Evolutionary conservation across 345 rosid species (phyloP).

Genomic region (Hibiscus mutabilis): DNA sequence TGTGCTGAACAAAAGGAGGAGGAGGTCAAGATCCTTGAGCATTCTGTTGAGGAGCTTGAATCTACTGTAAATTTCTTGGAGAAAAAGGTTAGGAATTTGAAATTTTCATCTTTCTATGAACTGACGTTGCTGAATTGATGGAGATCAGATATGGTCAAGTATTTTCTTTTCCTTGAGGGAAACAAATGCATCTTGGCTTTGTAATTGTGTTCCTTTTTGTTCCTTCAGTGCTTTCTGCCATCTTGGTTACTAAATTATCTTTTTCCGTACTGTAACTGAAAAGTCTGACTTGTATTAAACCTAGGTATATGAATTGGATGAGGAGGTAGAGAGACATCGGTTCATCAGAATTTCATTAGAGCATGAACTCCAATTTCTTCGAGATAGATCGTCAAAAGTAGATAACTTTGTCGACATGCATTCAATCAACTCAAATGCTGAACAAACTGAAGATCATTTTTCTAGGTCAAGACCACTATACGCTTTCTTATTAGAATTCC

Average conservation of each 20-base stretch:
- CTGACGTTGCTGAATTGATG: neutral
- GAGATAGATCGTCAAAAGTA: conserved; percentile 53
- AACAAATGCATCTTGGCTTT: neutral
- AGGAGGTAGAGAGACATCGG: conserved; percentile 69
- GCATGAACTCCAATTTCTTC: conserved; percentile 62
- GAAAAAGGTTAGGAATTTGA: conserved; percentile 54
- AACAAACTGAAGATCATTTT: conserved; percentile 32
- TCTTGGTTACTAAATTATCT: neutral
- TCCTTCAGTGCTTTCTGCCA: conserved; percentile 9
- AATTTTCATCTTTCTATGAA: neutral
- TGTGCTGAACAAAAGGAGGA: conserved; percentile 85
- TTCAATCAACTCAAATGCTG: conserved; percentile 25
- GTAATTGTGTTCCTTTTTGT: neutral
- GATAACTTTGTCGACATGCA: conserved; percentile 49
- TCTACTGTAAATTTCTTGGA: conserved; percentile 73
- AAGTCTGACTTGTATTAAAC: conserved; percentile 12
- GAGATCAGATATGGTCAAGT: neutral
- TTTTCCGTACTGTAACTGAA: neutral
- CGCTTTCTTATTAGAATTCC: conserved; percentile 15
- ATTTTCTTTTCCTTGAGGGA: neutral
- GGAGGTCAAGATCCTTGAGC: conserved; percentile 81
- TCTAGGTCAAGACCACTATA: conserved; percentile 36
- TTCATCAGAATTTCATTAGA: conserved; percentile 62
- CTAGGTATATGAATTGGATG: conserved; percentile 82
- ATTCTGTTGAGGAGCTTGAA: conserved; percentile 87